A percentile compares a stretch with the other conserved stretches of the same genome.
Conservation (phyloP, 352 stramenopile genomes). For the Phytophthora fragariae region DNA sequence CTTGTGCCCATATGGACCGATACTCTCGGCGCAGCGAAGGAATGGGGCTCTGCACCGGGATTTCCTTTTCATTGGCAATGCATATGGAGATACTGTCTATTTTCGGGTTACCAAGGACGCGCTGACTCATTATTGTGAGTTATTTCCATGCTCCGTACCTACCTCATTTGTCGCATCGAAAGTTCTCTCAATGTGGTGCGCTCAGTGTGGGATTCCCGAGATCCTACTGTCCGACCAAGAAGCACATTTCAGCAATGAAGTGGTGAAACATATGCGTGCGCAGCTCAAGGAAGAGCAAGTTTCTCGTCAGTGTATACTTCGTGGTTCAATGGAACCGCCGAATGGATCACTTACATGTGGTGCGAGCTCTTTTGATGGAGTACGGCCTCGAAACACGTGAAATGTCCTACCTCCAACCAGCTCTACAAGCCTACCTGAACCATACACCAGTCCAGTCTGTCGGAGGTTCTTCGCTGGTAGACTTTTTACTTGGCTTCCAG, state of each 20-base stretch:
- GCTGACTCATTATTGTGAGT: too few species aligned
- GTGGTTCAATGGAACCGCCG: constrained; percentile 27
- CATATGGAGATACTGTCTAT: constrained; percentile 10
- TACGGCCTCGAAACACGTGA: constrained; percentile 12
- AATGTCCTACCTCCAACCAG: constrained; percentile 16
- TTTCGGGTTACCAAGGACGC: constrained; percentile 1
- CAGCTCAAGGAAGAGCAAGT: constrained; percentile 7
- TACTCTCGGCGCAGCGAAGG: background rate
- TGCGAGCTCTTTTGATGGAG: constrained; percentile 25
- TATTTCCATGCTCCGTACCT: constrained; percentile 1
- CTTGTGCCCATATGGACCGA: constrained; percentile 13
- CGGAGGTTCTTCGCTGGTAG: constrained; percentile 1
- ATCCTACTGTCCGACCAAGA: constrained; percentile 25
- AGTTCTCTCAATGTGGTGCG: constrained; percentile 5
- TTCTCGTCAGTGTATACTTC: constrained; percentile 15
- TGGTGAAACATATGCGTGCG: constrained; percentile 9
- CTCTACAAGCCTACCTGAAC: constrained; percentile 27
- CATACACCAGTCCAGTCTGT: constrained; percentile 20
- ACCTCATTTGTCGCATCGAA: constrained; percentile 13
- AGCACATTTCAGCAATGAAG: constrained; percentile 28
- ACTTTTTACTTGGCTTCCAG: constrained; percentile 23
- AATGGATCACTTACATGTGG: constrained; percentile 25
- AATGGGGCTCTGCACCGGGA: constrained; percentile 13
- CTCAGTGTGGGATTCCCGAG: constrained; percentile 10
- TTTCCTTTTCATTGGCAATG: constrained; percentile 14